Conservation (phyloP, 169 alveolate species). For the Cryptosporidium xiaoi region DNA sequence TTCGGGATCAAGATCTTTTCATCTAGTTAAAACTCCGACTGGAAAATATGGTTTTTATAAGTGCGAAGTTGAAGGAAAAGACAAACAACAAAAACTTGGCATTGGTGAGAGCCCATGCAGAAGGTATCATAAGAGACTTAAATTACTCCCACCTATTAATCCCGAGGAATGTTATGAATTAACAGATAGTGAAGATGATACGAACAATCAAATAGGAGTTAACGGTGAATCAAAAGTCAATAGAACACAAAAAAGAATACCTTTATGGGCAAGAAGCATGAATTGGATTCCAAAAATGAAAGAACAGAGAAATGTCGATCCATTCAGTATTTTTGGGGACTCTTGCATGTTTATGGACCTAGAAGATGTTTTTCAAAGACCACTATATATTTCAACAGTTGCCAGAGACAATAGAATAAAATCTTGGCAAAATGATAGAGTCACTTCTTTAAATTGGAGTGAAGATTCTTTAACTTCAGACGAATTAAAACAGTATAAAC, state of each 20-base stretch:
- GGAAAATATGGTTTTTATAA: conserved; percentile 21
- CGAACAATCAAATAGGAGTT: not conserved
- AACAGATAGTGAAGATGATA: conserved; percentile 65
- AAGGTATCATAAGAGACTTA: conserved; percentile 60
- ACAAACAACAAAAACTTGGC: conserved; percentile 1
- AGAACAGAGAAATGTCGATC: conserved; percentile 64
- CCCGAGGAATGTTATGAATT: conserved; percentile 45
- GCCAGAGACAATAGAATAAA: conserved; percentile 64
- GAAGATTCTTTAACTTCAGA: conserved; percentile 73
- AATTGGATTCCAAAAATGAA: conserved; percentile 71
- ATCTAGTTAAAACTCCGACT: conserved; percentile 48
- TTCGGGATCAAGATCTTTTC: not conserved
- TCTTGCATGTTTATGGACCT: conserved; percentile 72
- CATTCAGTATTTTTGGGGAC: conserved; percentile 71
- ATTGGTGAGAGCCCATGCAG: conserved; percentile 71
- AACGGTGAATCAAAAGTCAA: not conserved
- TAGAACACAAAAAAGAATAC: conserved; percentile 39
- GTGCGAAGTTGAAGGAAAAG: conserved; percentile 28
- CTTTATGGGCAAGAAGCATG: conserved; percentile 73
- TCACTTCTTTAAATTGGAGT: conserved; percentile 68
- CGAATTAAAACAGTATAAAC: conserved; percentile 49
- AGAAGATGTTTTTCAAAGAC: conserved; percentile 72
- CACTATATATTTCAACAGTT: conserved; percentile 64
- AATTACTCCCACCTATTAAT: conserved; percentile 48
- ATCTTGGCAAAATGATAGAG: conserved; percentile 63